Evolutionary conservation across 1,139 yeast species (phyloP).

Genomic region (Saccharomycopsis crataegensis): DNA sequence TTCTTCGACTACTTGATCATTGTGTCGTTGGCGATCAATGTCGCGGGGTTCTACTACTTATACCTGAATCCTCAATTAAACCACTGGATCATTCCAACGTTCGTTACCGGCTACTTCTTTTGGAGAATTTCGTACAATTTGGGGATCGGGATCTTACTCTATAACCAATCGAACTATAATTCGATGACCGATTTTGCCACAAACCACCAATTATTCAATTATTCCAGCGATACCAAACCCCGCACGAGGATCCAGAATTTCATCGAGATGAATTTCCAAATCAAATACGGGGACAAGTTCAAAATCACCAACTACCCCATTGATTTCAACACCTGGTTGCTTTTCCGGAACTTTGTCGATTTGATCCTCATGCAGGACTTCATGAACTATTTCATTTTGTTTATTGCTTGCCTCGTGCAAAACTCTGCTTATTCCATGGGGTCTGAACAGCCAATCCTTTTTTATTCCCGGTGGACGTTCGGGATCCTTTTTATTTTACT

Average conservation of each 20-base stretch:
- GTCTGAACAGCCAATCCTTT: conserved; percentile 29
- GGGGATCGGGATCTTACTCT: conserved; percentile 70
- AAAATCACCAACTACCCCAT: conserved; percentile 49
- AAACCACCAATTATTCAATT: conserved; percentile 38
- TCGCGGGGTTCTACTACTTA: conserved; percentile 39
- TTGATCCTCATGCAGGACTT: conserved; percentile 83
- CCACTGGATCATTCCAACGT: conserved; percentile 34
- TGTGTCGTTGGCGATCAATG: conserved; percentile 42
- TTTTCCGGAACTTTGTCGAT: conserved; percentile 76
- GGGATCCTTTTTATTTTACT: conserved; percentile 30
- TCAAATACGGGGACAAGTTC: conserved; percentile 55
- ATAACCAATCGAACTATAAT: conserved; percentile 58
- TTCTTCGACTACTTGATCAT: conserved; percentile 57
- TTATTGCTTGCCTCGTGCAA: conserved; percentile 46
- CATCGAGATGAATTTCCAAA: conserved; percentile 41
- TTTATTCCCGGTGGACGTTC: conserved; percentile 33
- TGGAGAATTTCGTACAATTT: conserved; percentile 77
- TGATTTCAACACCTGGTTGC: conserved; percentile 79
- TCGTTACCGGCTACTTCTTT: conserved; percentile 51
- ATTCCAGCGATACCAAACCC: conserved; percentile 26
- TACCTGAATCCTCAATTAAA: conserved; percentile 22
- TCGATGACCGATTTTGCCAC: conserved; percentile 51
- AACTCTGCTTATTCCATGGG: conserved; percentile 19
- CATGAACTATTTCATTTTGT: conserved; percentile 66
- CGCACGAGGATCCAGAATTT: conserved; percentile 33